These are phyloP conservation scores for Mycena haematopus DNA, from an alignment of 768 basidiomycete genomes.

Conservation along the genomic window DNA sequence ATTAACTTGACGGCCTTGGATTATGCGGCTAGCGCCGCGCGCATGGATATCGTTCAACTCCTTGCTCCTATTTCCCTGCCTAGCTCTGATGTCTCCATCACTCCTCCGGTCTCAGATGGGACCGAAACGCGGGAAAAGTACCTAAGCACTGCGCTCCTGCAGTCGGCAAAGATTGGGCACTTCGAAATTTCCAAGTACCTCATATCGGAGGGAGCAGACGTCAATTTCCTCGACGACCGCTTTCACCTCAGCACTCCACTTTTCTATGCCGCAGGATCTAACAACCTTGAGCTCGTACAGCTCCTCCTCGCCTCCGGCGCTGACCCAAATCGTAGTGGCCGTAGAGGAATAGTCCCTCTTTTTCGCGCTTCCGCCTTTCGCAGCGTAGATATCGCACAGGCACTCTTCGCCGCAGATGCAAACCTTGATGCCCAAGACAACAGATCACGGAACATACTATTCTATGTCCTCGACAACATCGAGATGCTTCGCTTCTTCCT, in stretches of 20 bases:
- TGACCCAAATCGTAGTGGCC: not conserved
- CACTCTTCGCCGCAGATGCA: not conserved
- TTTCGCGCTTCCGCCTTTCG: not conserved
- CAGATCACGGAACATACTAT: not conserved
- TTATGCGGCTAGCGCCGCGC: not conserved
- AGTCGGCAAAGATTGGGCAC: not conserved
- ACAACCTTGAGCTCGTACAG: not conserved
- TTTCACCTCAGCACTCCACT: not conserved
- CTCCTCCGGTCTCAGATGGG: not conserved
- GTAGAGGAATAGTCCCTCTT: not conserved
- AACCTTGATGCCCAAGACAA: not conserved
- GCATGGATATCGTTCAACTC: not conserved
- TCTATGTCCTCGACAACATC: not conserved
- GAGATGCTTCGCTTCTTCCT: not conserved
- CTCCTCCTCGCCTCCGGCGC: not conserved
- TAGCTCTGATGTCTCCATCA: not conserved
- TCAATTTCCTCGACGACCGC: not conserved
- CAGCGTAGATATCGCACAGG: not conserved
- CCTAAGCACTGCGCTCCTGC: not conserved
- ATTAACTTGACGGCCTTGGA: not conserved
- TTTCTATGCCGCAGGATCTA: not conserved
- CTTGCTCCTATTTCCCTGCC: not conserved
- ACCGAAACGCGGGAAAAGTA: not conserved
- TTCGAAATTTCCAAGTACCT: not conserved
- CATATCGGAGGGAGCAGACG: not conserved